Evolutionary conservation across 75 land plant genomes (phyloP), one percentile per base, ranked within the genome.

Genomic region (Cupressus sempervirens): DNA sequence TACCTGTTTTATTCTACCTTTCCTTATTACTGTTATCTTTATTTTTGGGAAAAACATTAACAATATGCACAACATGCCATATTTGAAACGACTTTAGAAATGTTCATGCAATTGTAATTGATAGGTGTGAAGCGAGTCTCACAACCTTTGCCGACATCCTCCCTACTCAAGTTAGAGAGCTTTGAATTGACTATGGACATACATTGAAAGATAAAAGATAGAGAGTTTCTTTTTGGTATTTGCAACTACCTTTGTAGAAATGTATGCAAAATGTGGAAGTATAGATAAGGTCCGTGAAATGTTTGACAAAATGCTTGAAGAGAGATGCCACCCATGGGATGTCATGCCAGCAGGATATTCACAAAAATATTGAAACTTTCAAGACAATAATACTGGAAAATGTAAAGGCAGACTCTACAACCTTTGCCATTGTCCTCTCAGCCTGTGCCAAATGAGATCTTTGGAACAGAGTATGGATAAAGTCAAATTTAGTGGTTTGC

Each of bases 61-160:
- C n/a, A 87, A 36, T 93, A 84, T 86, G 91, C 89, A 15, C 91
- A 87, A 76, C 34, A 89, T 70, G 93, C 91, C 48, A 3, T 5
- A 40, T 80, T 86, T 9, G 16, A 20, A 1, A 87, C 88, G 43
- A 93, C 93, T 0, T 77, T 93, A 73, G 50, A 80, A 16, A 48
- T 93, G 3, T 91, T 88, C 81, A 26, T 67, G 32, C 82, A 87
- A 70, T 93, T 95, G 96, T 65, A 83, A 38, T 54, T 3, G 26
- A 85, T 74, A 56, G 77, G 88, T 26, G 86, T 95, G 4, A 18
- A 36, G 83, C 90, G 90, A 4, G 90, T 92, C 75, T 90, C 84
- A 89, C 91, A 26, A 91, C 93, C 10, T 91, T 91, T 88, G 80
- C 94, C 82, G 90, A 88, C 32, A 83, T 92, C 23, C 86, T 92